These are phyloP conservation scores for Fusarium annulatum DNA, from an alignment of 2,329 filamentous ascomycete species.

Conservation along the genomic window DNA sequence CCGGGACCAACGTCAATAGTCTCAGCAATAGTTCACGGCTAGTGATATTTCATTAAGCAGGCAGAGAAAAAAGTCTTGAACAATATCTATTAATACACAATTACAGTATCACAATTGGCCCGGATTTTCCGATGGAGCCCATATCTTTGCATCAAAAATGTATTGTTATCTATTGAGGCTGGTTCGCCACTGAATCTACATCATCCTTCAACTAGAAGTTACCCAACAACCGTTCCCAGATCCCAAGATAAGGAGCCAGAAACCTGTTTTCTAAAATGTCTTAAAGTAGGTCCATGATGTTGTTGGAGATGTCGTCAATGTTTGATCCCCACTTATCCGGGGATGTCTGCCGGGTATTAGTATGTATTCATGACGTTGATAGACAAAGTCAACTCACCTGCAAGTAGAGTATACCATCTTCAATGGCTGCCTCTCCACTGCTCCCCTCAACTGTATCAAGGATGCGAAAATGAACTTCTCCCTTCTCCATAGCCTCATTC, in stretches of 20 bases:
- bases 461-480: not conserved
- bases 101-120: not conserved
- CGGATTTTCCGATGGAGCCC: not conserved
- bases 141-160: too few relatives aligned
- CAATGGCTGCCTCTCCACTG: not conserved
- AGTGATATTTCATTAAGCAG: not conserved
- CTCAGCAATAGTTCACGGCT: not conserved
- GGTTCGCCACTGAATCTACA: not conserved
- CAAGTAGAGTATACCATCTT: not conserved
- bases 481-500: not conserved
- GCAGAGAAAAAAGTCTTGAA: not conserved
- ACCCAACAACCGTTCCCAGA: not conserved
- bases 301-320: not conserved
- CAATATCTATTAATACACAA: not conserved
- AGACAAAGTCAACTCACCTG: not conserved
- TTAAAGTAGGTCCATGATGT: not conserved
- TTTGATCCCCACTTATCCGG: not conserved
- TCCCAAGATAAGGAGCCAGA: not conserved
- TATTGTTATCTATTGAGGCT: not conserved
- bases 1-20: not conserved
- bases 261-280: not conserved
- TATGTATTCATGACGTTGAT: fast-evolving
- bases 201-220: fast-evolving
- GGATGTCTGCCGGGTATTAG: not conserved
- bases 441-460: not conserved